Evolutionary conservation across 495 filamentous ascomycete species (phyloP).

Genomic region (Astrothelium subdiscretum): DNA sequence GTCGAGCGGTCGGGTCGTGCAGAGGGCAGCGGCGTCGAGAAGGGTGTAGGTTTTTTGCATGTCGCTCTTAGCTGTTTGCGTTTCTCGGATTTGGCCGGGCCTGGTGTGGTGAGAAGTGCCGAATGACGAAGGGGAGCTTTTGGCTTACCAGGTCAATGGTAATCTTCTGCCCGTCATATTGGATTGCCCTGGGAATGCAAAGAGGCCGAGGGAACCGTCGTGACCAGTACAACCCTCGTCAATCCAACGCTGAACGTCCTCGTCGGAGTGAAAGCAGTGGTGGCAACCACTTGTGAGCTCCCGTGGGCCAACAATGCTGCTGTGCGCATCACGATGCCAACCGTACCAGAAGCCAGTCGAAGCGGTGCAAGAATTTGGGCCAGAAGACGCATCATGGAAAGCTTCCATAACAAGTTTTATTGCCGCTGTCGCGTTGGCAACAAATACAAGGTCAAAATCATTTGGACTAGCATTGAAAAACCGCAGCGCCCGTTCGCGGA

Average conservation of each 20-base stretch:
- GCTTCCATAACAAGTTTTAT: constrained; percentile 77
- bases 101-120: neutral
- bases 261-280: constrained; percentile 54
- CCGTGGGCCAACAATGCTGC: constrained; percentile 73
- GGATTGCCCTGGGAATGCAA: constrained; percentile 84
- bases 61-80: constrained; percentile 1
- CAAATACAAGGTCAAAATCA: constrained; percentile 81
- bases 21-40: constrained; percentile 81
- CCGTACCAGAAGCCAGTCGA: constrained; percentile 64
- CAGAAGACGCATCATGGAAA: constrained; percentile 38
- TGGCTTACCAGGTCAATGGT: constrained; percentile 54
- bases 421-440: constrained; percentile 82
- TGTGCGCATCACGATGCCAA: constrained; percentile 79
- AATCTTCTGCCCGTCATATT: constrained; percentile 83
- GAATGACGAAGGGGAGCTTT: neutral
- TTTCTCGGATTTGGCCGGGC: constrained; percentile 34
- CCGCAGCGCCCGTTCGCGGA: constrained; percentile 56
- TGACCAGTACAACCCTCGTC: constrained; percentile 16
- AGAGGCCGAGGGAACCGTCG: constrained; percentile 36
- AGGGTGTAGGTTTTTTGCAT: constrained; percentile 48
- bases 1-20: constrained; percentile 65
- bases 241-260: constrained; percentile 56
- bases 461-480: constrained; percentile 80
- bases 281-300: constrained; percentile 52
- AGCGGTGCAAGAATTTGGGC: constrained; percentile 9